phyloP scores from a whole-genome alignment of 805 yeast genomes.

The Hanseniaspora lachancei region DNA sequence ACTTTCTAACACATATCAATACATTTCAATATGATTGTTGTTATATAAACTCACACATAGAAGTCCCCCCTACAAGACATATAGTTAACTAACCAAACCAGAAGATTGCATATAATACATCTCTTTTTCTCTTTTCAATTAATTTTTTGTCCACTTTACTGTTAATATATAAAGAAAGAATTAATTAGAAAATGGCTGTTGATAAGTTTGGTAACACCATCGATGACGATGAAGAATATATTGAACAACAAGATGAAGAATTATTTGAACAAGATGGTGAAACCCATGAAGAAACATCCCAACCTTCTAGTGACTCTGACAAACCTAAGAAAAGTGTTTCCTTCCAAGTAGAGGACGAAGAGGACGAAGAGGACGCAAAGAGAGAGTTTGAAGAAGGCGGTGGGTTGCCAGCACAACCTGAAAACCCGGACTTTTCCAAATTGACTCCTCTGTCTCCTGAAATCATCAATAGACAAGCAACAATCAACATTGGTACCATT shows the following conservation, averaged over 20 bases:
- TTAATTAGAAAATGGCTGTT: slow-evolving; percentile 9
- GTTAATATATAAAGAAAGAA: too few relatives aligned
- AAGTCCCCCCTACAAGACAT: too few relatives aligned
- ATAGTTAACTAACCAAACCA: too few relatives aligned
- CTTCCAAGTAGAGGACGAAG: slow-evolving; percentile 51
- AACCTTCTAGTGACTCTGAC: slow-evolving; percentile 28
- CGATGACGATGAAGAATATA: slow-evolving; percentile 24
- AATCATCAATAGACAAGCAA: slow-evolving; percentile 96
- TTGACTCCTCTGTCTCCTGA: slow-evolving; percentile 87
- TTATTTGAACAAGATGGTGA: slow-evolving; percentile 22
- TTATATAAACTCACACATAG: background rate
- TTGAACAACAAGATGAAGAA: slow-evolving; percentile 31
- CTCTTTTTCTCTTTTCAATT: too few relatives aligned
- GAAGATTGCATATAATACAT: too few relatives aligned
- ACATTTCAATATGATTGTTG: background rate
- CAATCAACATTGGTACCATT: slow-evolving; percentile 94
- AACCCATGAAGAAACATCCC: slow-evolving; percentile 27
- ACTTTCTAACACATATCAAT: background rate
- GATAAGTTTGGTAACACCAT: slow-evolving; percentile 14
- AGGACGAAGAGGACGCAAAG: slow-evolving; percentile 36
- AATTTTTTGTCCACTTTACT: too few relatives aligned
- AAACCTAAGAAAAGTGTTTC: slow-evolving; percentile 61
- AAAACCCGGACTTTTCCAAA: slow-evolving; percentile 64
- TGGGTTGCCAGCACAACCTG: slow-evolving; percentile 94
- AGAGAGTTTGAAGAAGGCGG: slow-evolving; percentile 96